Conservation (phyloP, 495 filamentous ascomycete species). For the Immersiella caudata region DNA sequence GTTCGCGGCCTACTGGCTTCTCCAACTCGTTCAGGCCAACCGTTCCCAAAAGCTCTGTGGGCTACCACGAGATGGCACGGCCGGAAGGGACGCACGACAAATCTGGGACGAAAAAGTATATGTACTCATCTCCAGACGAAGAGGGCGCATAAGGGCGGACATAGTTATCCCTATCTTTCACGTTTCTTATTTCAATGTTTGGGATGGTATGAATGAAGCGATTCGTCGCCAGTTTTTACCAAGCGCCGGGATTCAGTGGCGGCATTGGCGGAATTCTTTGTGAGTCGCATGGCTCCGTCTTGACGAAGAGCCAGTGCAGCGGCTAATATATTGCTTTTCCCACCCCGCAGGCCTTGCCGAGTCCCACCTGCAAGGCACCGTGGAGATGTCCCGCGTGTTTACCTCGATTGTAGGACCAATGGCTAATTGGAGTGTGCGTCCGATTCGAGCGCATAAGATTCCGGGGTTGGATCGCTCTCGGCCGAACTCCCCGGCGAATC, state of each 20-base stretch:
- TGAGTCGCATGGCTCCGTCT: not conserved
- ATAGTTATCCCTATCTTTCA: no score
- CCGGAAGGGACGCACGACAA: not conserved
- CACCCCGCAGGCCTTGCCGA: constrained; percentile 1
- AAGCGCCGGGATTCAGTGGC: no score
- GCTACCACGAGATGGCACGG: not conserved
- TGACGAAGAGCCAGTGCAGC: constrained; percentile 1
- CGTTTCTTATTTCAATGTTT: no score
- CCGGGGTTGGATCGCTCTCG: not conserved
- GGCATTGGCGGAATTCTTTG: no score
- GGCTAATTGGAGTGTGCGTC: not conserved
- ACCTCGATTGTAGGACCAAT: not conserved
- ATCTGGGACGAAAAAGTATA: not conserved
- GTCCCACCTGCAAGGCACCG: constrained; percentile 8
- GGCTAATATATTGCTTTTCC: constrained; percentile 4
- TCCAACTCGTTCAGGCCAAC: not conserved
- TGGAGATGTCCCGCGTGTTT: not conserved
- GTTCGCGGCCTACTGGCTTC: not conserved
- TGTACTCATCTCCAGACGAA: no score
- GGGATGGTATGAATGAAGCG: no score
- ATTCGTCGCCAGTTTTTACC: no score
- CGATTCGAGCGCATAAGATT: constrained; percentile 7
- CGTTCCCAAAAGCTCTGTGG: not conserved
- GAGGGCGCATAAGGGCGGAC: no score
- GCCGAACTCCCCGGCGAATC: not conserved